Evolutionary conservation across 78 protist genomes (phyloP).

Genomic region (Mantamonas sphyraenae): DNA sequence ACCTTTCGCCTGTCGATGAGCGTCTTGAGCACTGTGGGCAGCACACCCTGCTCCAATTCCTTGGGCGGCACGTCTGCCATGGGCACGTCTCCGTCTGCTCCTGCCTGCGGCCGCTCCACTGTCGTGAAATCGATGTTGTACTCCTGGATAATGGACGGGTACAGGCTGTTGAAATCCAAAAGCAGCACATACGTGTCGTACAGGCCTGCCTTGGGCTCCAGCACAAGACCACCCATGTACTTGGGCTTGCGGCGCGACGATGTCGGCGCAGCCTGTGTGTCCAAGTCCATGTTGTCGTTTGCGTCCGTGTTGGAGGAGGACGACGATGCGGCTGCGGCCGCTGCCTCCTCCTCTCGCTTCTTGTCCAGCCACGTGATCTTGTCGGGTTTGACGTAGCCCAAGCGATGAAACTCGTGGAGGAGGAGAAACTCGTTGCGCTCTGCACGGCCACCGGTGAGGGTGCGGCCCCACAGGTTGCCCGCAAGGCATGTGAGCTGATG

Average conservation of each 20-base stretch:
- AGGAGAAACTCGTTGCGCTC: conserved; percentile 94
- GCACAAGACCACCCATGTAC: conserved; percentile 85
- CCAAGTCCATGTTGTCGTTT: too few species aligned
- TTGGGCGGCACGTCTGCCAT: neutral
- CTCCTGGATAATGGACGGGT: conserved; percentile 97
- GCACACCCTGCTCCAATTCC: conserved; percentile 41
- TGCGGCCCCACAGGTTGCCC: conserved; percentile 83
- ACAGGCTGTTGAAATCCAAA: conserved; percentile 98
- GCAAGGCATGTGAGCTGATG: conserved; percentile 82
- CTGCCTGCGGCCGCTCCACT: conserved; percentile 28
- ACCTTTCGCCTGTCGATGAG: conserved; percentile 41
- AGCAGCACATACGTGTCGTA: conserved; percentile 88
- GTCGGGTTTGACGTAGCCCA: conserved; percentile 76
- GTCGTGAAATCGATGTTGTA: conserved; percentile 98
- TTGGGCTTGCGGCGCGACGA: conserved; percentile 31
- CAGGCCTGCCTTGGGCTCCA: conserved; percentile 90
- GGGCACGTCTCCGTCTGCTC: neutral
- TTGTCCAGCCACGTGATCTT: conserved; percentile 9
- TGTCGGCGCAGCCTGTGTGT: too few species aligned
- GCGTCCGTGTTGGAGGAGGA: too few species aligned
- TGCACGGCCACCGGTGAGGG: conserved; percentile 81
- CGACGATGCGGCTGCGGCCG: neutral
- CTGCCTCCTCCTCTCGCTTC: conserved; percentile 2
- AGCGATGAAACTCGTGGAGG: conserved; percentile 81
- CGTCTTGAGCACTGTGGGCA: conserved; percentile 66